A percentile compares a stretch with the other conserved stretches of the same genome.
phyloP scores from a whole-genome alignment of 768 basidiomycete species.

The Amanita rubescens region DNA sequence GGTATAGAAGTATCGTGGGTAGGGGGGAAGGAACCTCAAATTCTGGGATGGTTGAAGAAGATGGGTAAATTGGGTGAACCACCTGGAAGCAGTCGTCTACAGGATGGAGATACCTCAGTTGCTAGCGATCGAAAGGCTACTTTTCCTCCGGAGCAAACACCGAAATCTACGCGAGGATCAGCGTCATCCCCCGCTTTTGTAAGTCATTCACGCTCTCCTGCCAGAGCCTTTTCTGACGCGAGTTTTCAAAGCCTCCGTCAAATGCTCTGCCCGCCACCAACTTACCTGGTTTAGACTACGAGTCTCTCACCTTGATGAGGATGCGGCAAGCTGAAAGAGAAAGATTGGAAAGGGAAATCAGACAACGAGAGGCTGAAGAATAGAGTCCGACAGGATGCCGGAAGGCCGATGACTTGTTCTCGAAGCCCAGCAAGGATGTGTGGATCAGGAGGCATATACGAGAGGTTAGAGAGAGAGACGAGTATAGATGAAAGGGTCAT shows the following conservation, averaged over 20 bases:
- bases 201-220: constrained; percentile 17
- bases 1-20: constrained; percentile 71
- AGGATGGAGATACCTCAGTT: constrained; percentile 1
- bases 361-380: constrained; percentile 56
- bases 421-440: too few relatives aligned
- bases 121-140: constrained; percentile 13
- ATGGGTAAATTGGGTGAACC: constrained; percentile 52
- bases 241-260: constrained; percentile 20
- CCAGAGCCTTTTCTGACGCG: constrained; percentile 5
- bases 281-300: constrained; percentile 55
- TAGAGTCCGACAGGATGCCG: too few relatives aligned
- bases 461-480: too few relatives aligned
- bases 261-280: constrained; percentile 14
- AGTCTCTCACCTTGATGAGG: constrained; percentile 72
- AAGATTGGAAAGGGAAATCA: constrained; percentile 68
- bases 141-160: constrained; percentile 25
- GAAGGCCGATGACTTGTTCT: too few relatives aligned
- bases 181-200: constrained; percentile 62
- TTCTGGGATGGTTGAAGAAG: constrained; percentile 66
- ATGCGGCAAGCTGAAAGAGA: constrained; percentile 77
- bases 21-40: constrained; percentile 64
- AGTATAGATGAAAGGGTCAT: too few relatives aligned
- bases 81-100: neutral
- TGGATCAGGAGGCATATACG: too few relatives aligned
- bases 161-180: constrained; percentile 30